Percentiles rank a stretch among this genome's conserved stretches.
Conservation (phyloP, 805 yeast species). For the Scheffersomyces lignosus region DNA sequence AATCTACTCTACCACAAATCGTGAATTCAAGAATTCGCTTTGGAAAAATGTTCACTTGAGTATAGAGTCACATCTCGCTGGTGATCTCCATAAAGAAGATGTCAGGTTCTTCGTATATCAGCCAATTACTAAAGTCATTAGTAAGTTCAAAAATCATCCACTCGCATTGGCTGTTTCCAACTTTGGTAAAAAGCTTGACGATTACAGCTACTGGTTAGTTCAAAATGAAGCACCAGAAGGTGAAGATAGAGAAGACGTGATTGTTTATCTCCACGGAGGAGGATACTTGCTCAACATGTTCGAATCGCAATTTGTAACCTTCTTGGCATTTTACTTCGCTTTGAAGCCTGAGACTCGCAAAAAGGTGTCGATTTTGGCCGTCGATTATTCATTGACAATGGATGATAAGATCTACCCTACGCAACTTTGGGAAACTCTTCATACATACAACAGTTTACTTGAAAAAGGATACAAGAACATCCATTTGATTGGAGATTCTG, state of each 20-base stretch:
- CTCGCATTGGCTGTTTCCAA: conserved; percentile 7
- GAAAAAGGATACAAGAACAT: conserved; percentile 16
- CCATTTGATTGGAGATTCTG: conserved; percentile 20
- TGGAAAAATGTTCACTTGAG: conserved; percentile 30
- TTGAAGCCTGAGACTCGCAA: conserved; percentile 14
- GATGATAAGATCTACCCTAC: conserved; percentile 22
- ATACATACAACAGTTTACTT: conserved; percentile 9
- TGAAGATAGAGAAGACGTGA: conserved; percentile 13
- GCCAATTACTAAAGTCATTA: conserved; percentile 20
- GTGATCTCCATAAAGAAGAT: conserved; percentile 19
- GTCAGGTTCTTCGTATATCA: conserved; percentile 19
- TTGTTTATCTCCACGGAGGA: conserved; percentile 27
- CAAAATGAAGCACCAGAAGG: conserved; percentile 3
- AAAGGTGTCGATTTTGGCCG: conserved; percentile 16
- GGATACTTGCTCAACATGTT: conserved; percentile 22
- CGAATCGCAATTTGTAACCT: conserved; percentile 23
- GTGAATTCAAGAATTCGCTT: conserved; percentile 27
- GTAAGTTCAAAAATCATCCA: conserved; percentile 11
- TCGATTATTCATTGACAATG: conserved; percentile 26
- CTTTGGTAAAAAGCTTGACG: conserved; percentile 14
- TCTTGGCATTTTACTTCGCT: conserved; percentile 20
- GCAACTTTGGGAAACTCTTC: conserved; percentile 22
- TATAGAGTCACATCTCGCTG: conserved; percentile 26
- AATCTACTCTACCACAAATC: conserved; percentile 23
- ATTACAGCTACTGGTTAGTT: conserved; percentile 15